Conservation (phyloP, 495 filamentous ascomycete genomes). For the Annulohypoxylon nitens region DNA sequence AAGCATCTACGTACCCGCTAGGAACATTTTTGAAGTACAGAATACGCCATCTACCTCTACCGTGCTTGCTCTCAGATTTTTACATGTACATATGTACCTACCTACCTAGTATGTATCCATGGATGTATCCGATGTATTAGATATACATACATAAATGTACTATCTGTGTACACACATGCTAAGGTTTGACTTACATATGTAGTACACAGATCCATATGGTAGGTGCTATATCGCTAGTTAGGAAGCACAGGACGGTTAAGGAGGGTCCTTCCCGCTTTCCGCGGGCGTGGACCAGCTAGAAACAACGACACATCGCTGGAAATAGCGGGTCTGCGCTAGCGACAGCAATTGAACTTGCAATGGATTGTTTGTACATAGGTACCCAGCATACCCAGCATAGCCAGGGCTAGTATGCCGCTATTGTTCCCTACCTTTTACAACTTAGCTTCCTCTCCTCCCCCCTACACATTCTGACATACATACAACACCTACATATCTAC, state of each 20-base stretch:
- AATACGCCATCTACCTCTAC: not conserved
- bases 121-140: not conserved
- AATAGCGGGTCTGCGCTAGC: conserved; percentile 40
- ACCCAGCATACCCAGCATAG: not conserved
- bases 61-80: not conserved
- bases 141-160: not conserved
- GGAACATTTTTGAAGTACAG: not conserved
- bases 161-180: conserved; percentile 4
- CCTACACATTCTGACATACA: conserved; percentile 25
- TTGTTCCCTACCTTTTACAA: conserved; percentile 33
- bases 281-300: conserved; percentile 46
- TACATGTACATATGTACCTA: not conserved
- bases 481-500: conserved; percentile 17
- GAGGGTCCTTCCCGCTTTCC: conserved; percentile 50
- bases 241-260: conserved; percentile 35
- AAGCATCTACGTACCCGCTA: not conserved
- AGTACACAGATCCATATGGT: conserved; percentile 14
- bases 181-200: conserved; percentile 45
- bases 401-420: conserved; percentile 35
- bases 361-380: not conserved
- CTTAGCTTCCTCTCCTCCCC: conserved; percentile 1
- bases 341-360: conserved; percentile 8
- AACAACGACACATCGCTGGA: conserved; percentile 26
- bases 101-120: too few relatives aligned
- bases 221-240: conserved; percentile 12